Base-by-base conservation (phyloP, 2,329 filamentous ascomycete genomes). In the Penicillium freii region DNA sequence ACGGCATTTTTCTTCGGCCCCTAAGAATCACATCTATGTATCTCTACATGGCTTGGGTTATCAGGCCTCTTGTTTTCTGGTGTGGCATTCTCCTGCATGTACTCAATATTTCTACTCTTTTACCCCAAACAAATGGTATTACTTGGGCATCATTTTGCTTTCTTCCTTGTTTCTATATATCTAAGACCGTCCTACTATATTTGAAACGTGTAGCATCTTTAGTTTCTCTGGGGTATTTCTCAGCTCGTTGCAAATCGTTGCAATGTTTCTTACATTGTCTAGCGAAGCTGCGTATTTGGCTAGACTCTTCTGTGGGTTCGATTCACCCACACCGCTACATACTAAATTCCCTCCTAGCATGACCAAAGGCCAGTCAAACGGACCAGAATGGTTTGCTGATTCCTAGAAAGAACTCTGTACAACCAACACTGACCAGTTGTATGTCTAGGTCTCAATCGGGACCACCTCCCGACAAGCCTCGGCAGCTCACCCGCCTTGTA, bases 81-180 rank as follows among this genome's bases (percentile, higher is more conserved):
- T 47, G 44, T 56, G 44, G 45, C 49, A 47, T 59, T 59, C 51
- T 58, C 47, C 43, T 55, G 44, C 48, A 54, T 66, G 62, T 64
- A 66, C 59, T 59, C 65, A 64, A 46, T 45, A 45, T 64, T 54
- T 62, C 42, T 64, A 57, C 56, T 59, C 55, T 60, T 42, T 52
- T 46, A 38, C 43, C 40, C 34, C 42, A 46, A 53, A 40, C 34
- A 46, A 56, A 42, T 40, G 54, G 49, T 31, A 44, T 55, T 51
- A 34, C 40, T 36, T 29, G 27, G 43, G 29, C 34, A 27, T 52
- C 33, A n/a, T 25, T 29, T 13, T 4, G 5, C 3, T 11, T 38
- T 25, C 23, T 43, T 29, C 7, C 19, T 33, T 50, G 27, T 6
- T 34, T 23, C 19, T 19, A 47, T 1, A 13, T 36, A 8, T 38